Base-by-base conservation (phyloP, 768 basidiomycete species). In the Phylloporus scabripes region DNA sequence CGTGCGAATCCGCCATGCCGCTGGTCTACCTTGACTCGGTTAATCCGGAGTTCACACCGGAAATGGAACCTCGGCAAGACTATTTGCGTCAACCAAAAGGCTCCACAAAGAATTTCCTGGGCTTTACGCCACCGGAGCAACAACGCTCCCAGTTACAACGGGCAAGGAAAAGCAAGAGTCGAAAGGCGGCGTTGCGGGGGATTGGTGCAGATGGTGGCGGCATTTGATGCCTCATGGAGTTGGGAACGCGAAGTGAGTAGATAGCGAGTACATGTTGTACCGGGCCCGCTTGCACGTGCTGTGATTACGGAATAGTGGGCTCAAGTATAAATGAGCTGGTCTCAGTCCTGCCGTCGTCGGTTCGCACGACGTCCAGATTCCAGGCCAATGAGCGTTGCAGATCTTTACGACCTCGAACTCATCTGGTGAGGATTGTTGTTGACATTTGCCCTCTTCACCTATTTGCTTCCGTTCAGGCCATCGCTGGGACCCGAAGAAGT, bases 1-100 rank as follows among this genome's bases (percentile, higher is more conserved):
- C 77, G 54, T 73, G 72, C 65, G 75, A 79, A 57, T 74, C 86
- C 2, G 72, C 82, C 14, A 67, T 83, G 45, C 87, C 87, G 10
- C 59, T 91, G 54, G 70, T 75, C 36, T 81, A 72, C 58, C 66
- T 65, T 33, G 61, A 70, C 39, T 48, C 53, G 17, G 60, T 62
- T 17, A 50, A 46, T 7, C 50, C 54, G 23, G 46, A 45, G 55
- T 33, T 37, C 46, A 4, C 50, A 37, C 20, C 45, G 1, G 52
- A 50, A 45, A 32, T 32, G 12, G 51, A 53, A 5, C 6, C 10
- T 5, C 29, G 9, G 11, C 34, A 32, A 28, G 47, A 62, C 63
- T 17, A 36, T 15, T 42, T 39, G 11, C 29, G 24, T 14, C 49
- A 42, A 34, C 18, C n/a, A 17, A 46, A 45, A 55, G 46, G 46